phyloP scores from a whole-genome alignment of 768 basidiomycete genomes.

The Psilocybe cyanescens region DNA sequence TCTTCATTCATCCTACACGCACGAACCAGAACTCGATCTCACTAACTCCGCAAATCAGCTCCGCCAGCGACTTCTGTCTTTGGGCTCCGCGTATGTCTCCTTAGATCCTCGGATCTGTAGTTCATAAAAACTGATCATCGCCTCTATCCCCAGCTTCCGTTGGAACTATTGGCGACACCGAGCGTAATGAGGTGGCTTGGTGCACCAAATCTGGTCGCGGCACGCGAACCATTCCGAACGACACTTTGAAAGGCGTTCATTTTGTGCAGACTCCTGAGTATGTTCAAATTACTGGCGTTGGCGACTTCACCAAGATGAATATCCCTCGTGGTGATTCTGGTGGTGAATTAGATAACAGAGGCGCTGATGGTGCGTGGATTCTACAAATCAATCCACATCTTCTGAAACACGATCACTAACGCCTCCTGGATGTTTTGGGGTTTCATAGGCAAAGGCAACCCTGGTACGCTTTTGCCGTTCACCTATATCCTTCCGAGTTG shows the following conservation, averaged over 20 bases:
- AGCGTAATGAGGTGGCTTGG: slow-evolving; percentile 72
- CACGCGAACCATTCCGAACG: slow-evolving; percentile 71
- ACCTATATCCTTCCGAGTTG: background rate
- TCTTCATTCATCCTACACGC: slow-evolving; percentile 17
- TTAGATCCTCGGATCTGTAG: background rate
- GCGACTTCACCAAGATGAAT: slow-evolving; percentile 73
- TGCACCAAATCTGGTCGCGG: slow-evolving; percentile 78
- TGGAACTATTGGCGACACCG: slow-evolving; percentile 67
- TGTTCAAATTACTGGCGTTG: slow-evolving; percentile 63
- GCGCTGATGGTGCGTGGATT: slow-evolving; percentile 52
- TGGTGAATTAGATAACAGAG: slow-evolving; percentile 78
- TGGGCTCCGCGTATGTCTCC: slow-evolving; percentile 58
- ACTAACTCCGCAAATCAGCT: slow-evolving; percentile 36
- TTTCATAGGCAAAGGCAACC: slow-evolving; percentile 46
- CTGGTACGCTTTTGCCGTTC: slow-evolving; percentile 28
- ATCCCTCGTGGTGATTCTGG: slow-evolving; percentile 54
- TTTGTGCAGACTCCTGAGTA: slow-evolving; percentile 69
- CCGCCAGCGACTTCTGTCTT: slow-evolving; percentile 68
- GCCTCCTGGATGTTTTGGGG: background rate
- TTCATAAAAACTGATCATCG: background rate
- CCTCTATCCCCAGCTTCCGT: slow-evolving; percentile 30
- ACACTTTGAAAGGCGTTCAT: slow-evolving; percentile 70
- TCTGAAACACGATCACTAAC: too few relatives aligned
- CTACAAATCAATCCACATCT: background rate
- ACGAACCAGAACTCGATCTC: background rate